These are phyloP conservation scores for Candida dendrica DNA, from an alignment of 805 yeast genomes.

Conservation along the genomic window DNA sequence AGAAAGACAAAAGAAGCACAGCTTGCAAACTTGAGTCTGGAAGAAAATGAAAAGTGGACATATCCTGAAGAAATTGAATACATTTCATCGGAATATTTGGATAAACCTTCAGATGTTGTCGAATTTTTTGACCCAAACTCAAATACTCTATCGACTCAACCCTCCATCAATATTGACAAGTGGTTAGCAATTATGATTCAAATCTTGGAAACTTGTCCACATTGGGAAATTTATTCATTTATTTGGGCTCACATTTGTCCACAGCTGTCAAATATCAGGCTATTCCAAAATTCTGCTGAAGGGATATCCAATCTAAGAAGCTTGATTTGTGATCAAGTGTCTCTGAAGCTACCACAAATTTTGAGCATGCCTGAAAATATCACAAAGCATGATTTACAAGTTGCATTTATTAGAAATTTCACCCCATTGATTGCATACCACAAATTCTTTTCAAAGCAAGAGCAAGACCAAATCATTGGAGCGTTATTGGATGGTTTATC, in stretches of 20 bases:
- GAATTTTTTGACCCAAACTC: conserved; percentile 16
- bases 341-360: conserved; percentile 36
- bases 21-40: conserved; percentile 13
- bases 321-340: conserved; percentile 53
- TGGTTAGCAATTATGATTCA: conserved; percentile 47
- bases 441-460: conserved; percentile 41
- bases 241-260: conserved; percentile 63
- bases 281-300: conserved; percentile 39
- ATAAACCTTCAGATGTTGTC: conserved; percentile 27
- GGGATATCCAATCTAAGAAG: conserved; percentile 35
- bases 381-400: conserved; percentile 56
- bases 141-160: conserved; percentile 10
- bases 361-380: conserved; percentile 36
- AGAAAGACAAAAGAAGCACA: conserved; percentile 14
- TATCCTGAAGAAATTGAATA: conserved; percentile 52
- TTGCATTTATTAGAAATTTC: conserved; percentile 53
- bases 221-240: conserved; percentile 69
- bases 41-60: conserved; percentile 37
- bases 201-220: conserved; percentile 43
- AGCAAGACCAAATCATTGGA: conserved; percentile 57
- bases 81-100: conserved; percentile 37
- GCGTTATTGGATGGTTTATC: conserved; percentile 55
- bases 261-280: conserved; percentile 51
- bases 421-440: conserved; percentile 60
- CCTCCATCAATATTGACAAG: conserved; percentile 33